These are phyloP conservation scores for Hymenoscyphus scutula DNA, from an alignment of 2,329 filamentous ascomycete genomes.

Conservation along the genomic window DNA sequence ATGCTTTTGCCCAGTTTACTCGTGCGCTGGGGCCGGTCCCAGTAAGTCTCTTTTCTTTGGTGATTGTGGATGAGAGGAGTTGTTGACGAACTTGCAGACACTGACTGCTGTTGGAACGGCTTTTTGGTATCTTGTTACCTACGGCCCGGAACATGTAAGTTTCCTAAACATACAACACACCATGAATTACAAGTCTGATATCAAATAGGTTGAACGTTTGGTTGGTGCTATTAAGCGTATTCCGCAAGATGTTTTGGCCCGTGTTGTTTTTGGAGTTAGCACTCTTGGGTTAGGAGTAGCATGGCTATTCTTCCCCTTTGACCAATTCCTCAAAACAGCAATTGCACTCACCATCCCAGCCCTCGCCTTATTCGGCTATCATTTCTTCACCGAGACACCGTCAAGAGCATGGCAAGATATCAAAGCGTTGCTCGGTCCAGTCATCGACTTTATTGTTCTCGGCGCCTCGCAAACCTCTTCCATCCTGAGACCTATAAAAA, in stretches of 20 bases:
- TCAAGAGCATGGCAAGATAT: not conserved
- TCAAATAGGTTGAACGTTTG: not conserved
- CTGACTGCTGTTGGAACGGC: not conserved
- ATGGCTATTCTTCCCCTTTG: not conserved
- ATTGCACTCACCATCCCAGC: not conserved
- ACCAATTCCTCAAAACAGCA: not conserved
- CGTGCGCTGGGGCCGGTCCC: not conserved
- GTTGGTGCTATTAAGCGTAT: not conserved
- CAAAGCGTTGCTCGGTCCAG: not conserved
- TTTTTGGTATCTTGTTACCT: not conserved
- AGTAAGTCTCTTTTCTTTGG: slow-evolving; percentile 1
- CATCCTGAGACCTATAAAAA: not conserved
- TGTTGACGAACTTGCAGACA: not conserved
- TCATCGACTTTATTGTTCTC: not conserved
- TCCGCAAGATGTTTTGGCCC: not conserved
- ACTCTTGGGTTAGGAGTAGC: not conserved
- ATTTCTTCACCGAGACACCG: not conserved
- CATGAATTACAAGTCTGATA: not conserved
- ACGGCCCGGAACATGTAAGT: not conserved
- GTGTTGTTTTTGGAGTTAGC: not conserved
- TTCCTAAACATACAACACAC: not conserved
- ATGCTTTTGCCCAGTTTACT: not conserved
- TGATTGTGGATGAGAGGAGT: not conserved
- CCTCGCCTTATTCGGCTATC: not conserved
- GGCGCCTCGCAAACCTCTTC: not conserved